Conservation (phyloP, 2,329 filamentous ascomycete species). For the Paecilomyces niveus region DNA sequence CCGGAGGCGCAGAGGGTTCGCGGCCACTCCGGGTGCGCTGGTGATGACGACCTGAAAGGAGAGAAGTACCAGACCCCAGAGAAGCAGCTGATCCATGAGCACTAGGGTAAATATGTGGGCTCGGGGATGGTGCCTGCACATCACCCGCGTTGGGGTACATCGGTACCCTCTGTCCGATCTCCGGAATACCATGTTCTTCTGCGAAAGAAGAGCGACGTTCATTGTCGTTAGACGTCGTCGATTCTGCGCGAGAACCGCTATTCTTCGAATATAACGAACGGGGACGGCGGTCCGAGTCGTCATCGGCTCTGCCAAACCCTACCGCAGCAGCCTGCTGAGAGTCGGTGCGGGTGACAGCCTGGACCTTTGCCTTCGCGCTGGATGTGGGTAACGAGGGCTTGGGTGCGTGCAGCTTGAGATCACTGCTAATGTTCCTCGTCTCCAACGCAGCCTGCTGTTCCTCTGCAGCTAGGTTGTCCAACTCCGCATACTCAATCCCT, state of each 20-base stretch:
- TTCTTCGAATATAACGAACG: constrained; percentile 56
- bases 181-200: constrained; percentile 82
- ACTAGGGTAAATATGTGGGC: constrained; percentile 43
- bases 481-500: constrained; percentile 75
- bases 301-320: constrained; percentile 61
- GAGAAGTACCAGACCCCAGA: constrained; percentile 9
- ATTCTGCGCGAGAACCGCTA: constrained; percentile 48
- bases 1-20: constrained; percentile 67
- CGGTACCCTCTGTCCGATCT: constrained; percentile 86
- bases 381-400: constrained; percentile 75
- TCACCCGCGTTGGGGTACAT: constrained; percentile 91
- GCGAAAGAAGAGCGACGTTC: constrained; percentile 53
- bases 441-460: constrained; percentile 54
- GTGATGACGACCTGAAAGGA: constrained; percentile 51
- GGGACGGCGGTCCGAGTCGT: constrained; percentile 48
- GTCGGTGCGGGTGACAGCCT: constrained; percentile 81
- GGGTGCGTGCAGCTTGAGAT: constrained; percentile 81
- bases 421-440: constrained; percentile 69
- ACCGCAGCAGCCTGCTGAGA: constrained; percentile 80
- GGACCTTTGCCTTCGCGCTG: constrained; percentile 76
- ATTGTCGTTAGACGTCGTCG: constrained; percentile 43
- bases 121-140: constrained; percentile 87
- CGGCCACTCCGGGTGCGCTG: constrained; percentile 65
- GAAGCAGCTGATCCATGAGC: constrained; percentile 26
- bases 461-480: constrained; percentile 41